Evolutionary conservation across 106 monocot species (phyloP).

Genomic region (Ottelia alismoides): DNA sequence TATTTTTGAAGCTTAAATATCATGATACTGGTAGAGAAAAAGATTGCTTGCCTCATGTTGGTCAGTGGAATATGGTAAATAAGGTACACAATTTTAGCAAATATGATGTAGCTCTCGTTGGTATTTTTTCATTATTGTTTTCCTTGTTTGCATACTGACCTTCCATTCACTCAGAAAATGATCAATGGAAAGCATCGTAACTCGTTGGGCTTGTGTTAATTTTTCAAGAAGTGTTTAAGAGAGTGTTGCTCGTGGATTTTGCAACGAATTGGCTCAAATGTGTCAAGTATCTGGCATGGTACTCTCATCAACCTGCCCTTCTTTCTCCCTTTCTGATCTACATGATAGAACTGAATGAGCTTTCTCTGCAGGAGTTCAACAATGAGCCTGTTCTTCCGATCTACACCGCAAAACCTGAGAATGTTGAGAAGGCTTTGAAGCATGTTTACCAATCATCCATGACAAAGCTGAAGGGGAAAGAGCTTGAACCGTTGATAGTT

Average conservation of each 20-base stretch:
- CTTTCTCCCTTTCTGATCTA: neutral
- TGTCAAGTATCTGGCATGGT: conserved; percentile 51
- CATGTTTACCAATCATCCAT: conserved; percentile 23
- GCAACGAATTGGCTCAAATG: conserved; percentile 38
- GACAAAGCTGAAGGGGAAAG: conserved; percentile 10
- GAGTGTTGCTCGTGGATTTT: conserved; percentile 24
- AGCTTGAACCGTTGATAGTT: conserved; percentile 28
- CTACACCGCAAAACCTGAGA: conserved; percentile 18
- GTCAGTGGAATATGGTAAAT: conserved; percentile 71
- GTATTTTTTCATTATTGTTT: no score
- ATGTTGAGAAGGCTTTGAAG: conserved; percentile 31
- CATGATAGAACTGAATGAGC: neutral
- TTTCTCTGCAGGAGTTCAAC: conserved; percentile 25
- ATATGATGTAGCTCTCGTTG: no score
- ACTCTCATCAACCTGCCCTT: neutral
- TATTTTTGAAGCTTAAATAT: conserved; percentile 33
- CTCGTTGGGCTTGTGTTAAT: conserved; percentile 49
- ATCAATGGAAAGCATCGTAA: conserved; percentile 47
- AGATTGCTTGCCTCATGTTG: conserved; percentile 37
- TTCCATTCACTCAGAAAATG: conserved; percentile 42
- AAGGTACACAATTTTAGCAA: conserved; percentile 29
- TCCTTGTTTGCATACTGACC: no score
- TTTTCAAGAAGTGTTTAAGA: conserved; percentile 38
- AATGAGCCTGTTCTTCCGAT: conserved; percentile 29
- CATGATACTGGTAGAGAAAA: conserved; percentile 49